A percentile compares a stretch with the other conserved stretches of the same genome.
Conservation (phyloP, 495 filamentous ascomycete genomes). For the Patellaria atrata region DNA sequence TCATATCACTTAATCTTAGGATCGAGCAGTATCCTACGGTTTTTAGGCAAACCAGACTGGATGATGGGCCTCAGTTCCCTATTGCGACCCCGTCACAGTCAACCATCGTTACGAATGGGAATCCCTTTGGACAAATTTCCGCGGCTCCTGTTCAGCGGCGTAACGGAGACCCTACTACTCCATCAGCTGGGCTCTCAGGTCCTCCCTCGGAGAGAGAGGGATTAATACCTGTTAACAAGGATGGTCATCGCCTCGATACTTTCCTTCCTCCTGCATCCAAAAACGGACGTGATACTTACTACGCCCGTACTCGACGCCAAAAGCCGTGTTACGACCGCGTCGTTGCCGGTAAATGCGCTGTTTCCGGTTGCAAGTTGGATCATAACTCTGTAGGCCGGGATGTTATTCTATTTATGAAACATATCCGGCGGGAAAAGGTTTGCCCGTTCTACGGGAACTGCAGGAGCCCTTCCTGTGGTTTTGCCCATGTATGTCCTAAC, state of each 20-base stretch:
- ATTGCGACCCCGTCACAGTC: slow-evolving; percentile 4
- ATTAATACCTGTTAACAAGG: slow-evolving; percentile 21
- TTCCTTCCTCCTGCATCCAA: slow-evolving; percentile 9
- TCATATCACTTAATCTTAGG: slow-evolving; percentile 17
- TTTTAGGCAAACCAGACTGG: slow-evolving; percentile 14
- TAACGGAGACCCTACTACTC: slow-evolving; percentile 3
- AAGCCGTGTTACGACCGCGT: slow-evolving; percentile 25
- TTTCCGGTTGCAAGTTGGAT: too few relatives aligned
- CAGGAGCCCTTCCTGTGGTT: too few relatives aligned
- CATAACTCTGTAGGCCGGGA: too few relatives aligned
- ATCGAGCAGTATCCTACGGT: slow-evolving; percentile 21
- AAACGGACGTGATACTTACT: slow-evolving; percentile 12
- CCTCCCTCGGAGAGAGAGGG: slow-evolving; percentile 4
- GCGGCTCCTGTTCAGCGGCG: background rate
- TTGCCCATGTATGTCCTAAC: too few relatives aligned
- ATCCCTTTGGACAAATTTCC: slow-evolving; percentile 6
- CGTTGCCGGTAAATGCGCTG: too few relatives aligned
- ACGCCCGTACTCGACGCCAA: slow-evolving; percentile 10
- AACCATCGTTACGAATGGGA: background rate
- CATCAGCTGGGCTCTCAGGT: slow-evolving; percentile 5
- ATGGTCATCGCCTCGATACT: slow-evolving; percentile 17
- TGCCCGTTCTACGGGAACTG: too few relatives aligned
- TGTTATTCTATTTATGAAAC: too few relatives aligned
- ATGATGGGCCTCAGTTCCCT: background rate
- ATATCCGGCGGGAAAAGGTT: too few relatives aligned